These are phyloP conservation scores for Combretum micranthum DNA, from an alignment of 345 rosid species.

Conservation along the genomic window DNA sequence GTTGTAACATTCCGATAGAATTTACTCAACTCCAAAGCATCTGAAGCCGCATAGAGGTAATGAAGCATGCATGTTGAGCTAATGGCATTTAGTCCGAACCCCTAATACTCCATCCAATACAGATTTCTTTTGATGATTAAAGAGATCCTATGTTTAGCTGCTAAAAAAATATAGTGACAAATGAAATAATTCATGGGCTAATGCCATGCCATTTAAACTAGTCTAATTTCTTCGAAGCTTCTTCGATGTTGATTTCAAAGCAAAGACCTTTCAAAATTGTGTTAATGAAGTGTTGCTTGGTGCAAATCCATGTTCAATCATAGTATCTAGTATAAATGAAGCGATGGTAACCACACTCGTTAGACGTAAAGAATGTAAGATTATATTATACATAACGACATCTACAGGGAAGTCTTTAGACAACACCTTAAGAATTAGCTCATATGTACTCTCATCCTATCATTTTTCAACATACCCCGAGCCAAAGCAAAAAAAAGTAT, in stretches of 20 bases:
- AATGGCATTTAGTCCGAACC: constrained; percentile 16
- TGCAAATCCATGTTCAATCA: constrained; percentile 19
- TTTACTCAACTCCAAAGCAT: constrained; percentile 17
- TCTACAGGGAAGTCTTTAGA: constrained; percentile 19
- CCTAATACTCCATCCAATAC: constrained; percentile 19
- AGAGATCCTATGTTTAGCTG: constrained; percentile 23
- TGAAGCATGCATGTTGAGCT: constrained; percentile 23
- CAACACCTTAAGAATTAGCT: constrained; percentile 17
- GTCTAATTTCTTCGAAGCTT: constrained; percentile 21
- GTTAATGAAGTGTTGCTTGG: constrained; percentile 29
- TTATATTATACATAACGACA: constrained; percentile 25
- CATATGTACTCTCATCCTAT: constrained; percentile 14
- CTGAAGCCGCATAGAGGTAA: constrained; percentile 18
- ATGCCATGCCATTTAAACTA: constrained; percentile 23
- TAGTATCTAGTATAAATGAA: constrained; percentile 16
- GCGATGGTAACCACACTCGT: constrained; percentile 21
- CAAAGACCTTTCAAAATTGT: constrained; percentile 30
- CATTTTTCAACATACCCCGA: constrained; percentile 24
- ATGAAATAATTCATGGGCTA: constrained; percentile 29
- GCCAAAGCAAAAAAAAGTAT: constrained; percentile 24
- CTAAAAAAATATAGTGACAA: constrained; percentile 26
- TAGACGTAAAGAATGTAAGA: constrained; percentile 23
- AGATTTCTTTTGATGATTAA: constrained; percentile 16
- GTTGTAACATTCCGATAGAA: no score
- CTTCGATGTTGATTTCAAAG: constrained; percentile 18